Percentiles rank a stretch among this genome's conserved stretches.
These are phyloP conservation scores for Fusarium clavum DNA, from an alignment of 2,329 filamentous ascomycete species.

Conservation along the genomic window DNA sequence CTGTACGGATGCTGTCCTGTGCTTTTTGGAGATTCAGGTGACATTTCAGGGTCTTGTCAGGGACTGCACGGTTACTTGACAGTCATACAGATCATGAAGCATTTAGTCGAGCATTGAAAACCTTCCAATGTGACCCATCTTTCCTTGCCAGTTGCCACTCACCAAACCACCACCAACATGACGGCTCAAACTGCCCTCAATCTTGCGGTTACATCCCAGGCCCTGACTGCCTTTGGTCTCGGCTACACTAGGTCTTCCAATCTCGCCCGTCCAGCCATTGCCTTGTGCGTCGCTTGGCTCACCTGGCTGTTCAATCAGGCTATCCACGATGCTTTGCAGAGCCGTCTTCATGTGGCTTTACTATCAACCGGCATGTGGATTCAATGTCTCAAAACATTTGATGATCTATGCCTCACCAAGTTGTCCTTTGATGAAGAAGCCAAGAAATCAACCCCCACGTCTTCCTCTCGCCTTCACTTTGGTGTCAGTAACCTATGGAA, in stretches of 20 bases:
- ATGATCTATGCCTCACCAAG: conserved; percentile 28
- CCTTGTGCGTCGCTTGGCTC: conserved; percentile 1
- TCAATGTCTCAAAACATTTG: conserved; percentile 30
- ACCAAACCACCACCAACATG: conserved; percentile 11
- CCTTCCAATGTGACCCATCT: not conserved
- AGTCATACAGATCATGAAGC: not conserved
- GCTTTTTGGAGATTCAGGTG: not conserved
- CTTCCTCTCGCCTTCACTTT: not conserved
- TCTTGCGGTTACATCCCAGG: conserved; percentile 18
- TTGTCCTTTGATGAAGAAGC: conserved; percentile 8
- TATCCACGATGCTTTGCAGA: conserved; percentile 12
- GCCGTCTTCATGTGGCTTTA: conserved; percentile 32
- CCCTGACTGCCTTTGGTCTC: conserved; percentile 8
- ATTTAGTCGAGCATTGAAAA: not conserved
- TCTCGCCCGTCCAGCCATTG: not conserved
- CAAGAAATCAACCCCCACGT: not conserved
- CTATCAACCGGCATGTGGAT: conserved; percentile 38
- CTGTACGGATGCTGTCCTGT: not conserved
- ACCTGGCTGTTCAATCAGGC: conserved; percentile 26
- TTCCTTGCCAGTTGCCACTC: not conserved
- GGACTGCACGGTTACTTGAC: not conserved
- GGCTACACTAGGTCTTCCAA: conserved; percentile 16
- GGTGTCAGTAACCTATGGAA: conserved; percentile 34
- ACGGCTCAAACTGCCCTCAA: not conserved
- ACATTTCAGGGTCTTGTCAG: not conserved